Conservation (phyloP, 176 grass and related monocot genomes). For the Guadua angustifolia region DNA sequence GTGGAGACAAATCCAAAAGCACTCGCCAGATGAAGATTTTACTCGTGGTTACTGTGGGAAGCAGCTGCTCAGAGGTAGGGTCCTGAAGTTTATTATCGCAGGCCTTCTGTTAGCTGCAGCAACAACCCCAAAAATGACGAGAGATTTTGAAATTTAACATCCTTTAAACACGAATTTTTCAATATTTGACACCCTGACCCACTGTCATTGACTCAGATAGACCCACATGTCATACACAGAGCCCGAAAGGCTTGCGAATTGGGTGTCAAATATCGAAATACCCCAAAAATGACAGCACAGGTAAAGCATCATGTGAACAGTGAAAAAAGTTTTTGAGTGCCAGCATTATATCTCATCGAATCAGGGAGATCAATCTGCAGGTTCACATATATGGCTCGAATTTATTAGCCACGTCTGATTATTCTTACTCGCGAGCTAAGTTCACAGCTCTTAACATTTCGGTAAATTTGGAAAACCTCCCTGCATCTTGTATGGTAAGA, state of each 20-base stretch:
- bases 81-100: conserved; percentile 39
- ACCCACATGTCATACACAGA: too few relatives aligned
- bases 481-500: neutral
- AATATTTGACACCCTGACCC: too few relatives aligned
- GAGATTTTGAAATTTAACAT: too few relatives aligned
- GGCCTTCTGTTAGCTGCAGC: conserved; percentile 35
- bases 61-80: conserved; percentile 41
- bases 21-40: conserved; percentile 23
- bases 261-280: too few relatives aligned
- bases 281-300: conserved; percentile 9
- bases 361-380: conserved; percentile 42
- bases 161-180: too few relatives aligned
- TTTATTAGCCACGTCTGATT: conserved; percentile 30
- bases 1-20: conserved; percentile 35
- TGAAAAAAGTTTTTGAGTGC: neutral
- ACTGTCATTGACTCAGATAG: too few relatives aligned
- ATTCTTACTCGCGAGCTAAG: conserved; percentile 28
- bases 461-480: neutral
- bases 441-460: neutral
- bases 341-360: conserved; percentile 19
- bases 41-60: conserved; percentile 31
- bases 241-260: too few relatives aligned
- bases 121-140: conserved; percentile 6
- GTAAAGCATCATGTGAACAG: conserved; percentile 12
- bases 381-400: conserved; percentile 32